phyloP scores from a whole-genome alignment of 1,284 basidiomycete species.

The Somion occarium region DNA sequence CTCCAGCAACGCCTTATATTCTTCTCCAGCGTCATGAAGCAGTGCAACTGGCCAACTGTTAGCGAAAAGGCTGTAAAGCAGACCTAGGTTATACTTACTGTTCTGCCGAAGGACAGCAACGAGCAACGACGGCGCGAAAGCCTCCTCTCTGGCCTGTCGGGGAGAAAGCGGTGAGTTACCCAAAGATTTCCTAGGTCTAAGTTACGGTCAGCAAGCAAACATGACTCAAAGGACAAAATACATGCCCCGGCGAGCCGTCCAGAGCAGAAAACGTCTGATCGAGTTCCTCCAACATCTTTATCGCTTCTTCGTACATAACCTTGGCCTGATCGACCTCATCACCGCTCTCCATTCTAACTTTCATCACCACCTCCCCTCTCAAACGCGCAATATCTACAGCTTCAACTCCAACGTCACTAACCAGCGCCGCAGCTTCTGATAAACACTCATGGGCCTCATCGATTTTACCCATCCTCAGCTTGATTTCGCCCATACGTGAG shows the following conservation, averaged over 20 bases:
- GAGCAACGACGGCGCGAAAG: conserved; percentile 63
- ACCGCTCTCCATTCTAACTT: conserved; percentile 44
- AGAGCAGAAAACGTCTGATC: conserved; percentile 49
- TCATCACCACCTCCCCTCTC: conserved; percentile 44
- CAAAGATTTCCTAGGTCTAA: conserved; percentile 42
- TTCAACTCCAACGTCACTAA: conserved; percentile 46
- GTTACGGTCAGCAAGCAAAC: conserved; percentile 1
- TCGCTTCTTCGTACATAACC: conserved; percentile 48
- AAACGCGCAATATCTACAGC: conserved; percentile 60
- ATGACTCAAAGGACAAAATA: neutral
- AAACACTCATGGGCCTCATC: conserved; percentile 52
- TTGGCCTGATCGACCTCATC: conserved; percentile 42
- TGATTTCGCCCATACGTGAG: conserved; percentile 62
- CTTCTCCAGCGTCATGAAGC: conserved; percentile 56
- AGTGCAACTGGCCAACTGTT: conserved; percentile 82
- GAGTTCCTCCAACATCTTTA: conserved; percentile 52
- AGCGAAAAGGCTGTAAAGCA: no score
- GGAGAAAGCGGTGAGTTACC: conserved; percentile 28
- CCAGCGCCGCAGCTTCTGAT: conserved; percentile 42
- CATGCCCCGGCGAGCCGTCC: conserved; percentile 39
- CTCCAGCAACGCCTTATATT: conserved; percentile 53
- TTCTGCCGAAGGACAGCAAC: conserved; percentile 69
- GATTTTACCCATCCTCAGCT: conserved; percentile 55
- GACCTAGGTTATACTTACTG: conserved; percentile 46
- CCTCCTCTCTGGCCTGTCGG: conserved; percentile 36